Conservation (phyloP, 345 rosid species). For the rapeseed (Brassica napus) region DNA sequence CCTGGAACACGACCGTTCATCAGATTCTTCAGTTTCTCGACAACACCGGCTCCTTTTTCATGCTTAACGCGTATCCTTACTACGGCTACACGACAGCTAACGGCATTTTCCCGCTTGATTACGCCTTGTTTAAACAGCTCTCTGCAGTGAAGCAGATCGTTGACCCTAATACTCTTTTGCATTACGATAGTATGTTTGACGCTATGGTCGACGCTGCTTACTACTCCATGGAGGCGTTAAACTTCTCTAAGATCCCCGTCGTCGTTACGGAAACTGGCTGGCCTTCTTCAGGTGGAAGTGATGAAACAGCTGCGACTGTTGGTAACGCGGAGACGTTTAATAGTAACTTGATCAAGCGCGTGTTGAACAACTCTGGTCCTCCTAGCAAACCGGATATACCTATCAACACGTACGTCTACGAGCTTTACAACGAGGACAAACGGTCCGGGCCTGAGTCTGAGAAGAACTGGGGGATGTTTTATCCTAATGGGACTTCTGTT, state of each 20-base stretch:
- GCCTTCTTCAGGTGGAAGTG: constrained; percentile 86
- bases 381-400: constrained; percentile 76
- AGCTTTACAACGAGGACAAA: constrained; percentile 87
- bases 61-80: constrained; percentile 96
- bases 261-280: constrained; percentile 94
- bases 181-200: constrained; percentile 91
- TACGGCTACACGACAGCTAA: constrained; percentile 80
- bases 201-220: constrained; percentile 98
- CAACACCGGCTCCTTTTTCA: constrained; percentile 82
- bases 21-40: constrained; percentile 90
- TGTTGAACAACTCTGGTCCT: constrained; percentile 82
- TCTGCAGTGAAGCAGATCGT: constrained; percentile 88
- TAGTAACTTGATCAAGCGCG: constrained; percentile 68
- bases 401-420: constrained; percentile 77
- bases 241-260: constrained; percentile 70
- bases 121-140: constrained; percentile 74
- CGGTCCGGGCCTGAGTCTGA: constrained; percentile 72
- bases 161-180: constrained; percentile 93
- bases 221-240: constrained; percentile 73
- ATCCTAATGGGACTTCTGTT: constrained; percentile 71
- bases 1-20: constrained; percentile 70
- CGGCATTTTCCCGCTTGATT: constrained; percentile 88
- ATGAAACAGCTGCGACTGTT: constrained; percentile 73
- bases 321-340: constrained; percentile 79
- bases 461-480: constrained; percentile 84